phyloP scores from a whole-genome alignment of 129 eudicot genomes.

The Flaveria trinervia region DNA sequence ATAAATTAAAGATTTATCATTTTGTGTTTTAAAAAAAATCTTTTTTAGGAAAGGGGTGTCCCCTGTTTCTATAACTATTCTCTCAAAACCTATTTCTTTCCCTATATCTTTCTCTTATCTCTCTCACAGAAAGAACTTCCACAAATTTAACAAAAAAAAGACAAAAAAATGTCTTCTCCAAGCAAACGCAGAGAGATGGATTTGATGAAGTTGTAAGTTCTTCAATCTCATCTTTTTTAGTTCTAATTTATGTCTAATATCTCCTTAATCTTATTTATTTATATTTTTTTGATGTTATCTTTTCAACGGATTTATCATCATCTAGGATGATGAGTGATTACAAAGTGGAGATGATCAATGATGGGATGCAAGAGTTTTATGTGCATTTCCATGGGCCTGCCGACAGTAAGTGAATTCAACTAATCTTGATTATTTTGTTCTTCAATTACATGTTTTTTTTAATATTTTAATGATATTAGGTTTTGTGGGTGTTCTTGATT shows the following conservation, averaged over 20 bases:
- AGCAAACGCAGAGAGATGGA: slow-evolving; percentile 95
- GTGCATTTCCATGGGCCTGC: slow-evolving; percentile 83
- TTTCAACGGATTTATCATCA: slow-evolving; percentile 8
- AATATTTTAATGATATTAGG: slow-evolving; percentile 5
- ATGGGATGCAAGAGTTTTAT: slow-evolving; percentile 85
- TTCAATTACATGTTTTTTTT: slow-evolving; percentile 7
- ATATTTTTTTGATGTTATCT: neutral
- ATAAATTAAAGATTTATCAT: neutral
- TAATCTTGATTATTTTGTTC: slow-evolving; percentile 19
- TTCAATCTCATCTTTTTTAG: slow-evolving; percentile 22
- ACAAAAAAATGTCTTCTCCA: slow-evolving; percentile 71
- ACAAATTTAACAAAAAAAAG: slow-evolving; percentile 2
- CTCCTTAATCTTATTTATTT: slow-evolving; percentile 7
- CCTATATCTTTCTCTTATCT: slow-evolving; percentile 28
- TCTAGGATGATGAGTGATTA: slow-evolving; percentile 91
- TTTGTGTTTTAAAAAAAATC: neutral
- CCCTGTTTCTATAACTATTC: slow-evolving; percentile 20
- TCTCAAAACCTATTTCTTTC: slow-evolving; percentile 17
- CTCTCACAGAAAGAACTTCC: slow-evolving; percentile 25
- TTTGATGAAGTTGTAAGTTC: slow-evolving; percentile 75
- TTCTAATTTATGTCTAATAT: neutral
- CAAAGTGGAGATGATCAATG: slow-evolving; percentile 91
- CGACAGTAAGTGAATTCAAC: slow-evolving; percentile 50
- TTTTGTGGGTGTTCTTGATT: slow-evolving; percentile 24
- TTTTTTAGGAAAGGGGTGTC: slow-evolving; percentile 5